phyloP scores from a whole-genome alignment of 495 filamentous ascomycete genomes.

The Trypethelium eluteriae region DNA sequence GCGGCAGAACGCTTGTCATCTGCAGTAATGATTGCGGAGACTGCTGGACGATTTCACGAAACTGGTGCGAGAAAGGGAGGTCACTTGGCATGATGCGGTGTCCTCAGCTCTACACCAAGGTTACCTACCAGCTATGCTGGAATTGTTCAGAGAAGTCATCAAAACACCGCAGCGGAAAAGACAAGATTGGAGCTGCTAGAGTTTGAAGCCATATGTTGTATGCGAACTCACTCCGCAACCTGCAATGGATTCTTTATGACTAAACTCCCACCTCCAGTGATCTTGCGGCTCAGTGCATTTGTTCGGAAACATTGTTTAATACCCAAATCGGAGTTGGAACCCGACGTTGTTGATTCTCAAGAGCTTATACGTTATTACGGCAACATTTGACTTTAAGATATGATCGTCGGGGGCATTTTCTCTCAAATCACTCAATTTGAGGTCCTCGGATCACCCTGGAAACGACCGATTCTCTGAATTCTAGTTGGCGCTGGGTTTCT shows the following conservation, averaged over 20 bases:
- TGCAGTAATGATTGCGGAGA: conserved; percentile 6
- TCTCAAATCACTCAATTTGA: background rate
- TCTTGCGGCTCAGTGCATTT: background rate
- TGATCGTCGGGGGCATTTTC: background rate
- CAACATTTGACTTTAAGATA: background rate
- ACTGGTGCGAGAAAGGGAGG: background rate
- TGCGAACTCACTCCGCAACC: background rate
- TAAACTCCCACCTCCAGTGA: background rate
- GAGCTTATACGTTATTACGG: background rate
- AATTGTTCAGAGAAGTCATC: background rate
- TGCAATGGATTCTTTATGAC: background rate
- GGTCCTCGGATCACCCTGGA: too few relatives aligned
- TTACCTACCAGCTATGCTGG: conserved; percentile 14
- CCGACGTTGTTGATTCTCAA: background rate
- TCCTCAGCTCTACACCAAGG: conserved; percentile 9
- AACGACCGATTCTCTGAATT: too few relatives aligned
- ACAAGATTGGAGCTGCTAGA: background rate
- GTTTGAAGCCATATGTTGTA: background rate
- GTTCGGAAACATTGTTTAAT: background rate
- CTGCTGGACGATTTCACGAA: conserved; percentile 3
- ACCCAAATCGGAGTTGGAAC: background rate
- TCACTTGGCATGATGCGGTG: conserved; percentile 1
- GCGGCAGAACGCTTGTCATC: conserved; percentile 7
- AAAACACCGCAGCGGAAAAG: background rate
- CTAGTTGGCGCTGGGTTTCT: too few relatives aligned